Conservation (phyloP, 2,329 filamentous ascomycete species). For the Akanthomyces muscarius region DNA sequence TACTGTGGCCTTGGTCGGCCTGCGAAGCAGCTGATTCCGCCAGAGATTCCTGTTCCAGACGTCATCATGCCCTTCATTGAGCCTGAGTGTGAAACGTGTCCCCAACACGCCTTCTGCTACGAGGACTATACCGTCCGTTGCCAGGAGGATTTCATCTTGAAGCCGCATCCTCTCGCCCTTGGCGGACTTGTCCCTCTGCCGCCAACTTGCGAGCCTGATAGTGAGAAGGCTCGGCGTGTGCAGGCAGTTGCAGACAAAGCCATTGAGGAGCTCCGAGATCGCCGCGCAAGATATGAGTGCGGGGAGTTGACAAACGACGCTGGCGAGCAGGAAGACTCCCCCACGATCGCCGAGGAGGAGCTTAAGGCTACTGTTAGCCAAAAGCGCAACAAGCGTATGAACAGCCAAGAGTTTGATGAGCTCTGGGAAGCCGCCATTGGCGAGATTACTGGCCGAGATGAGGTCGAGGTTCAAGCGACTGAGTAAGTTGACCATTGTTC, state of each 20-base stretch:
- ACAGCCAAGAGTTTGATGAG: conserved; percentile 84
- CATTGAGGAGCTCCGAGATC: conserved; percentile 79
- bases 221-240: conserved; percentile 82
- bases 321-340: conserved; percentile 55
- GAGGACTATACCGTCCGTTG: conserved; percentile 72
- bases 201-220: conserved; percentile 91
- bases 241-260: conserved; percentile 84
- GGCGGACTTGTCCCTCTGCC: conserved; percentile 78
- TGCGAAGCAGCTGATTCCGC: conserved; percentile 47
- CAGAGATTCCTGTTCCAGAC: conserved; percentile 59
- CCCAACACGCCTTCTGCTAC: conserved; percentile 85
- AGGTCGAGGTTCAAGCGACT: conserved; percentile 45
- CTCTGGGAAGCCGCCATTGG: conserved; percentile 73
- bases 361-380: conserved; percentile 73
- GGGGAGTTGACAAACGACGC: conserved; percentile 64
- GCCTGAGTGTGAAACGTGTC: conserved; percentile 86
- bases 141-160: conserved; percentile 81
- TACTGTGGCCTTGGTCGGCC: conserved; percentile 83
- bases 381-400: conserved; percentile 78
- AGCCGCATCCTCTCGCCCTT: conserved; percentile 77
- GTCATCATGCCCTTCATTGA: conserved; percentile 65
- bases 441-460: conserved; percentile 62
- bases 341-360: conserved; percentile 62
- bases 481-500: conserved; percentile 47
- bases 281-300: conserved; percentile 86